Evolutionary conservation across 2,329 filamentous ascomycete genomes (phyloP), one percentile per base, ranked within the genome.

Genomic region (Pseudogymnoascus sp.): DNA sequence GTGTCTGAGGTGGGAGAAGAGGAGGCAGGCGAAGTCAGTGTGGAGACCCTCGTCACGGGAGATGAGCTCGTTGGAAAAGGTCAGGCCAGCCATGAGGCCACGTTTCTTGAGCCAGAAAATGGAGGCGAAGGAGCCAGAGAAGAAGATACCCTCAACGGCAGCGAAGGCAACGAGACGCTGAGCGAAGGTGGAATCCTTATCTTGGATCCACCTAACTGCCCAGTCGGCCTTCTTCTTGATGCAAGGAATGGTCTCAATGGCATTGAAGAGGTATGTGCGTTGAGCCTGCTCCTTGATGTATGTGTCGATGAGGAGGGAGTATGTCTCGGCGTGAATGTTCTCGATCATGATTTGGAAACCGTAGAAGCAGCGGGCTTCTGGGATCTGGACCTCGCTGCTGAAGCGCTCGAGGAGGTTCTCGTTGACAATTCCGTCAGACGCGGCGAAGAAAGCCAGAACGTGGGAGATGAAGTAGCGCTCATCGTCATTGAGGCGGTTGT

Each of bases 321-420:
- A 99, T 63, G 95, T 99, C 82, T 99, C 95, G 14, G 95, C 97
- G 85, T 99, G 95, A 73, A 99, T 96, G 81, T 99, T 99, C 84
- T 99, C 95, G 91, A 99, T 97, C 95, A 99, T 99, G 82, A 97
- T 97, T 82, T 99, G 95, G 86, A 99, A 99, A 68, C 95, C 95
- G 78, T 99, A 99, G 85, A 99, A 99, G 87, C 95, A 99, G 73
- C 95, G 92, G 68, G 95, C 95, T 80, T 99, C 95, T 10, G 95
- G 93, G 65, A 97, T 87, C 80, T 99, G 95, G 31, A 99, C 93
- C 79, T 99, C 95, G 69, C 86, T 88, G 73, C 91, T 96, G 86
- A 99, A 99, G 68, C 95, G 91, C 85, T 97, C 93, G 66, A 99
- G 87, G 23, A 99, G 84, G 83, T 99, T 99, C 85, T 99, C 95